Percentiles rank a stretch among this genome's conserved stretches.
These are phyloP conservation scores for Chaetothyriales sp. DNA, from an alignment of 2,329 filamentous ascomycete species.

Conservation along the genomic window DNA sequence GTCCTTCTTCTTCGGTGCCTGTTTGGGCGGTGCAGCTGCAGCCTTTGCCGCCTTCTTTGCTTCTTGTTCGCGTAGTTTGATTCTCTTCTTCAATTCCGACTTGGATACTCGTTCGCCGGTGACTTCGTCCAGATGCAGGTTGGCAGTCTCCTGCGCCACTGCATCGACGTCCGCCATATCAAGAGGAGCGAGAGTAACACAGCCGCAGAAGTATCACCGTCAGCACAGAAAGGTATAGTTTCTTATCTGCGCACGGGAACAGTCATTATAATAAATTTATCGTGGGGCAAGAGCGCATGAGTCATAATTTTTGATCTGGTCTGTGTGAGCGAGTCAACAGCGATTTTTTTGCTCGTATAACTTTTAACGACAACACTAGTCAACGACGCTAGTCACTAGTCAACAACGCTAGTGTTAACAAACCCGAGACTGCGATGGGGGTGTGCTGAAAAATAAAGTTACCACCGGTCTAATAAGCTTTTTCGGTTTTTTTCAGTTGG, in stretches of 20 bases:
- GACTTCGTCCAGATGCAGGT: constrained; percentile 77
- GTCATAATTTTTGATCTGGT: constrained; percentile 3
- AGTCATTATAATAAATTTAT: not conserved
- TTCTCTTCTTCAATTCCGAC: constrained; percentile 82
- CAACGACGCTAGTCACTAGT: no score
- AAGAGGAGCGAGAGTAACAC: not conserved
- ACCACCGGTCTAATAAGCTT: no score
- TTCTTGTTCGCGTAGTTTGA: constrained; percentile 79
- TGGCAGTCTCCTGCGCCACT: constrained; percentile 33
- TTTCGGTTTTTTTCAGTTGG: not conserved
- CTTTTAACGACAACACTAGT: no score
- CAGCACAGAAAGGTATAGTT: no score
- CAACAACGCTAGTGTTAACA: no score
- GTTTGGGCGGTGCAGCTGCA: constrained; percentile 42
- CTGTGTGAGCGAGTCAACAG: not conserved
- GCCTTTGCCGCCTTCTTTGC: constrained; percentile 76
- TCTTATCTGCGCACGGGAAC: no score
- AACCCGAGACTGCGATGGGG: no score
- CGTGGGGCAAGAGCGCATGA: not conserved
- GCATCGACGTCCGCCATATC: constrained; percentile 24
- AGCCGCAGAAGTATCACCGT: not conserved
- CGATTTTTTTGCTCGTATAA: not conserved
- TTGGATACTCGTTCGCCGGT: constrained; percentile 80
- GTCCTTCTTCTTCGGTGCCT: constrained; percentile 40
- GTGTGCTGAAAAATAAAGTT: no score